Percentiles rank a stretch among this genome's conserved stretches.
phyloP scores from a whole-genome alignment of 2,329 filamentous ascomycete species.

The Camillea tinctor region DNA sequence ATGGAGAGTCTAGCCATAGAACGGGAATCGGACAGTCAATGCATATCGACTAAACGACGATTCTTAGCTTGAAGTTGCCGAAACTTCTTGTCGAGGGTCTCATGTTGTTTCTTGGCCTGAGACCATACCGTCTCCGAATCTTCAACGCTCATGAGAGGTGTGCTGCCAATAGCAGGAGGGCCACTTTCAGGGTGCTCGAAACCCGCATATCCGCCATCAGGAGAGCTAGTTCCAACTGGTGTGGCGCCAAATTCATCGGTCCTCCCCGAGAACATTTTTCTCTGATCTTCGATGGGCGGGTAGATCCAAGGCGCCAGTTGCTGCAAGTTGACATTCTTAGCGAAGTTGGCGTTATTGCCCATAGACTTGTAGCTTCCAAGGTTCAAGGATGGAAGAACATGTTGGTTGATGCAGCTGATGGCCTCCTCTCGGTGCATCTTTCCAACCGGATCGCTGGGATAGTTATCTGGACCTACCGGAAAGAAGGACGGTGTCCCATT shows the following conservation, averaged over 20 bases:
- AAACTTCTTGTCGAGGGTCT: slow-evolving; percentile 34
- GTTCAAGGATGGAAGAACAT: slow-evolving; percentile 60
- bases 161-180: slow-evolving; percentile 42
- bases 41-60: slow-evolving; percentile 29
- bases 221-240: slow-evolving; percentile 4
- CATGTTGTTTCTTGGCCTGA: slow-evolving; percentile 34
- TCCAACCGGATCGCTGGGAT: slow-evolving; percentile 56
- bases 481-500: slow-evolving; percentile 64
- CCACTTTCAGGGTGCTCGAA: slow-evolving; percentile 32
- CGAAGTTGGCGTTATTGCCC: slow-evolving; percentile 42
- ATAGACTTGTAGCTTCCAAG: slow-evolving; percentile 45
- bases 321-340: slow-evolving; percentile 50
- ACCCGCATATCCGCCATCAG: slow-evolving; percentile 25
- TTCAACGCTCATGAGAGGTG: slow-evolving; percentile 59
- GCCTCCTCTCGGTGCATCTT: slow-evolving; percentile 68
- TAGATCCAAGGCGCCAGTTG: slow-evolving; percentile 58
- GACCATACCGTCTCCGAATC: slow-evolving; percentile 59
- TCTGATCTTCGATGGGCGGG: slow-evolving; percentile 42
- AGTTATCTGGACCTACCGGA: slow-evolving; percentile 46
- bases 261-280: slow-evolving; percentile 28
- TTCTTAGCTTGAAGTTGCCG: slow-evolving; percentile 31
- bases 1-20: slow-evolving; percentile 10
- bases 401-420: slow-evolving; percentile 68
- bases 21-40: slow-evolving; percentile 28
- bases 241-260: slow-evolving; percentile 22